A percentile compares a stretch with the other conserved stretches of the same genome.
Conservation (phyloP, 2,329 filamentous ascomycete species). For the Aspergillus oerlinghausenensis region DNA sequence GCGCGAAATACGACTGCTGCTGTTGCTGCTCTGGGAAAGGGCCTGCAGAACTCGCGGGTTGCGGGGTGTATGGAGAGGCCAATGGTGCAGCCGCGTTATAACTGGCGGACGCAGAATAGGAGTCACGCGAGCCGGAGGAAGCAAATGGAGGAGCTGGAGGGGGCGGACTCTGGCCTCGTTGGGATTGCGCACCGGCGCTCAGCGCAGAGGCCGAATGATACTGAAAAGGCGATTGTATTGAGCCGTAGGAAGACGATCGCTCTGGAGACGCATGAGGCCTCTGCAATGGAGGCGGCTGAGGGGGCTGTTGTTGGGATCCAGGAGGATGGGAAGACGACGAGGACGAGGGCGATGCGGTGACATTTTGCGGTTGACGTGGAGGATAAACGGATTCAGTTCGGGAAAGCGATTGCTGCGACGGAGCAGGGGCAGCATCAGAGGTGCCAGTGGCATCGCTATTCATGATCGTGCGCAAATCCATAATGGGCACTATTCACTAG, state of each 20-base stretch:
- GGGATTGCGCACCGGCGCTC: slow-evolving; percentile 26
- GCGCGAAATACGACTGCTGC: slow-evolving; percentile 35
- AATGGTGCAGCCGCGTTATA: slow-evolving; percentile 26
- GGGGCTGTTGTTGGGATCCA: slow-evolving; percentile 37
- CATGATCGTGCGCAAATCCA: slow-evolving; percentile 53
- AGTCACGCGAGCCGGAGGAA: slow-evolving; percentile 31
- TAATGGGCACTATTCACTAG: slow-evolving; percentile 22
- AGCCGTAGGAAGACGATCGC: slow-evolving; percentile 35
- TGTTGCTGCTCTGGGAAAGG: slow-evolving; percentile 17
- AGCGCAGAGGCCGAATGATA: slow-evolving; percentile 30
- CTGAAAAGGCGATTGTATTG: slow-evolving; percentile 39
- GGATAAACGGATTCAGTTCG: slow-evolving; percentile 25
- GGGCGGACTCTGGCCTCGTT: slow-evolving; percentile 31
- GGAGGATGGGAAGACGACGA: slow-evolving; percentile 22
- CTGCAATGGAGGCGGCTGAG: slow-evolving; percentile 34
- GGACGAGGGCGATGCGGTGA: slow-evolving; percentile 11
- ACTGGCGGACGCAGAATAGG: slow-evolving; percentile 24
- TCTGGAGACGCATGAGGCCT: slow-evolving; percentile 43
- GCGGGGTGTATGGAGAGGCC: slow-evolving; percentile 38
- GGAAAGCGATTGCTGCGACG: slow-evolving; percentile 20
- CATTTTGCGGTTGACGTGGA: slow-evolving; percentile 23
- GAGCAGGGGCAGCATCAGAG: slow-evolving; percentile 25
- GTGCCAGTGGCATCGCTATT: slow-evolving; percentile 40
- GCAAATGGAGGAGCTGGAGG: slow-evolving; percentile 27
- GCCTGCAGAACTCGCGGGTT: slow-evolving; percentile 27